Evolutionary conservation across 2,329 filamentous ascomycete species (phyloP), one percentile per base, ranked within the genome.

Genomic region (Acrodontium crateriforme): DNA sequence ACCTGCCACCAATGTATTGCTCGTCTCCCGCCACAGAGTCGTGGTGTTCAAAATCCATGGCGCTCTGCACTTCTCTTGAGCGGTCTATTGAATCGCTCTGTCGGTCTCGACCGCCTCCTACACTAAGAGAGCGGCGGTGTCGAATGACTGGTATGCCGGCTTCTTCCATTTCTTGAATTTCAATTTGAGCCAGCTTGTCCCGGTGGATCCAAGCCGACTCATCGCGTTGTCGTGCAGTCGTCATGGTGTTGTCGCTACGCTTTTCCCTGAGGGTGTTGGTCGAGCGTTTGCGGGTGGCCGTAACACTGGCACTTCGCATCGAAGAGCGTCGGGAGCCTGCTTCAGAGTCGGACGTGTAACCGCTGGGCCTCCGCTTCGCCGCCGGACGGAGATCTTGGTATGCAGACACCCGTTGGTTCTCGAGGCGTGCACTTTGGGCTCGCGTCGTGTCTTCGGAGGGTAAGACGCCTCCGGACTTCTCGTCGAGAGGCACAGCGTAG

Each of bases 181-280:
- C 81, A 41, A 87, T 89, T 47, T 71, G 71, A 30, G 78, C 80
- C 36, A 89, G 58, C 56, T 87, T 87, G 55, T 89, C 81, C 31
- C 81, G 65, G 47, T 89, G 81, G 43, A 89, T 87, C 81, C 81
- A 89, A 52, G 81, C 77, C 17, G 74, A 78, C 35, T 71, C 65
- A 35, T 78, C 74, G 18, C 21, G 24, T 16, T 10, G 25, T 4
- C 10, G 20, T 12, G 20, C 13, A 4, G 20, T 12, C 8, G 20
- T n/a, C n/a, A n/a, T 10, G 12, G 25, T 26, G 10, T 28, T 18
- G 11, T 29, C 20, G 14, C 24, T 26, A 3, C 20, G 9, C 24
- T 35, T 37, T 6, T 44, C 41, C 11, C 38, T 32, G 23, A 49
- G 32, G 9, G 39, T 29, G 22, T 44, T 45, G 14, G 39, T 37